Conservation (phyloP, 192 early-diverging fungal species). For the Backusella luteola region DNA sequence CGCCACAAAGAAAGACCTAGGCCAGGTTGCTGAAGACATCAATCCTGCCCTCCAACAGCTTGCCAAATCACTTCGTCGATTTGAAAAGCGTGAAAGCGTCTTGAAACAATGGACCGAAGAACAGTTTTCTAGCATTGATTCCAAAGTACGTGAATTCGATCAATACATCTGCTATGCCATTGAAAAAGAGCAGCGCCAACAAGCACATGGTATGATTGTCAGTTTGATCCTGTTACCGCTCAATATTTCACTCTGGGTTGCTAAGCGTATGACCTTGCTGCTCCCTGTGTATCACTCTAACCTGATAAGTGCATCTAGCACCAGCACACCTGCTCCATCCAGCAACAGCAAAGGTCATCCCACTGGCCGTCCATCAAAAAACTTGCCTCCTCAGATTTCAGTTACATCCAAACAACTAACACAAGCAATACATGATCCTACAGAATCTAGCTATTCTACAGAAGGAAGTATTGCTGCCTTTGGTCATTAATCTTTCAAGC, state of each 20-base stretch:
- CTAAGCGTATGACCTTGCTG: slow-evolving; percentile 23
- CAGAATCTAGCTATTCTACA: neutral
- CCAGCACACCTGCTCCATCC: neutral
- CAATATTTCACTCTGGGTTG: slow-evolving; percentile 43
- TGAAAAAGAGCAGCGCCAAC: slow-evolving; percentile 49
- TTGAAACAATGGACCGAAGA: slow-evolving; percentile 53
- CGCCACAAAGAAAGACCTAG: slow-evolving; percentile 55
- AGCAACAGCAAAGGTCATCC: neutral
- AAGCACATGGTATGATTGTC: slow-evolving; percentile 29
- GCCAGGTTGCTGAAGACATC: slow-evolving; percentile 45
- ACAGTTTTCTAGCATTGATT: slow-evolving; percentile 47
- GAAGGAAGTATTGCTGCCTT: slow-evolving; percentile 5
- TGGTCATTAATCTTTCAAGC: neutral
- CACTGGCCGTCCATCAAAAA: neutral
- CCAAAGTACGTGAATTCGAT: slow-evolving; percentile 57
- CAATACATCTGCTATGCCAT: slow-evolving; percentile 45
- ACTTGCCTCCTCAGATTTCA: neutral
- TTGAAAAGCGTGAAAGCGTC: slow-evolving; percentile 54
- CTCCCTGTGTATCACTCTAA: slow-evolving; percentile 26
- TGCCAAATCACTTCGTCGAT: slow-evolving; percentile 49
- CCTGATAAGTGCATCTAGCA: neutral
- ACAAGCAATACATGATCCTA: neutral
- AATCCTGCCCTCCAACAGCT: slow-evolving; percentile 53
- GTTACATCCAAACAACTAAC: neutral
- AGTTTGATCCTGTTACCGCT: slow-evolving; percentile 50